Conservation (phyloP, 2,329 filamentous ascomycete genomes). For the Trichoderma sp. region DNA sequence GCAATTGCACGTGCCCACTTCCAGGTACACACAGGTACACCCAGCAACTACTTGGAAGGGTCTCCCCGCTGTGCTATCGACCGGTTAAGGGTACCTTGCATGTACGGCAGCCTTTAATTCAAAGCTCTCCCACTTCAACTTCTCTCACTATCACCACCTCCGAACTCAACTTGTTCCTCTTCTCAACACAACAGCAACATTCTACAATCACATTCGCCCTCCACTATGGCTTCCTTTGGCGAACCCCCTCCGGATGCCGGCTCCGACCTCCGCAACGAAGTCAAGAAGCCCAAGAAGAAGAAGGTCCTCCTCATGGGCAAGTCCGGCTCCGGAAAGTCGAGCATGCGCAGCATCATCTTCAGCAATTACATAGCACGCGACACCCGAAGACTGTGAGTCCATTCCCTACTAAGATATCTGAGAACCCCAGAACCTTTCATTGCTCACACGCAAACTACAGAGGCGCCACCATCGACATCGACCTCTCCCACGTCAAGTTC, state of each 20-base stretch:
- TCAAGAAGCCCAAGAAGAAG: slow-evolving; percentile 76
- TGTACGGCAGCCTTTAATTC: neutral
- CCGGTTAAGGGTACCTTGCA: neutral
- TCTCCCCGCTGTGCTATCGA: neutral
- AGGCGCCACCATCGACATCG: slow-evolving; percentile 96
- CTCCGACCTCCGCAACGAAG: slow-evolving; percentile 45
- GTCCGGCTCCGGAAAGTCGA: slow-evolving; percentile 95
- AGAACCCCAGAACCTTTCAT: neutral
- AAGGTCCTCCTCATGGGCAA: slow-evolving; percentile 92
- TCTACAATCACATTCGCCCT: neutral
- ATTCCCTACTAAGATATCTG: neutral
- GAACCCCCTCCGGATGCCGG: slow-evolving; percentile 32
- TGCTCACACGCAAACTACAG: slow-evolving; percentile 31
- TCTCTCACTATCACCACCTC: neutral
- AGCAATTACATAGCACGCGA: slow-evolving; percentile 98
- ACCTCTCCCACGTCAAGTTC: slow-evolving; percentile 98
- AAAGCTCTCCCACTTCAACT: neutral
- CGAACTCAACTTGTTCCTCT: neutral
- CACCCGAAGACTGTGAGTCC: slow-evolving; percentile 70
- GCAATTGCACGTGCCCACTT: slow-evolving; percentile 8
- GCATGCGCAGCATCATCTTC: slow-evolving; percentile 98
- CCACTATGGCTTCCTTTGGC: slow-evolving; percentile 35
- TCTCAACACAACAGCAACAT: neutral
- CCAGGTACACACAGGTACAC: neutral
- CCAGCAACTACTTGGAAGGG: neutral